Conservation (phyloP, 106 monocot species). For the Chionographis japonica region DNA sequence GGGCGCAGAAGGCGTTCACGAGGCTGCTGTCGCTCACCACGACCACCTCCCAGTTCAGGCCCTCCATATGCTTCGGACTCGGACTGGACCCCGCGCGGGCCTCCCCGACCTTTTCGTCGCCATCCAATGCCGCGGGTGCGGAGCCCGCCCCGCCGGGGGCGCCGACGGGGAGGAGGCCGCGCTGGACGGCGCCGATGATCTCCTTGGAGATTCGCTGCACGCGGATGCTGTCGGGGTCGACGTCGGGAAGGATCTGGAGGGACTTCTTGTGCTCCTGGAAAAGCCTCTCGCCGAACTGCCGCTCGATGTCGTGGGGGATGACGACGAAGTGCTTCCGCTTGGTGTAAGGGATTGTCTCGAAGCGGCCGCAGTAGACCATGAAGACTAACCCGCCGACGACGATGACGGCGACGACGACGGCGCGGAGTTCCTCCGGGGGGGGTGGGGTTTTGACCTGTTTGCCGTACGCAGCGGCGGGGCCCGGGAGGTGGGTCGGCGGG, state of each 20-base stretch:
- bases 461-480: no score
- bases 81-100: constrained; percentile 16
- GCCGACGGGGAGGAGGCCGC: constrained; percentile 33
- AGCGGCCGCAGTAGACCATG: constrained; percentile 49
- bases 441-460: no score
- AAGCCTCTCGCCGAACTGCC: constrained; percentile 76
- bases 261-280: constrained; percentile 60
- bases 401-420: no score
- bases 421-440: no score
- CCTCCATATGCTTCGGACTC: constrained; percentile 56
- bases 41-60: constrained; percentile 91
- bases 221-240: constrained; percentile 90
- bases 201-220: constrained; percentile 65
- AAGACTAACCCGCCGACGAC: constrained; percentile 24
- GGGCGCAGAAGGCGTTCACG: constrained; percentile 77
- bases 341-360: constrained; percentile 77
- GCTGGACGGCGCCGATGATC: constrained; percentile 61
- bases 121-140: neutral
- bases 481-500: no score
- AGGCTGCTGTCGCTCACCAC: constrained; percentile 69
- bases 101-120: constrained; percentile 13
- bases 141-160: neutral
- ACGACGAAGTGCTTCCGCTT: constrained; percentile 76
- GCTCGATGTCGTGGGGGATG: constrained; percentile 64
- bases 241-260: constrained; percentile 66